Base-by-base conservation (phyloP, 192 early-diverging fungal genomes). In the Funneliformis mosseae region DNA sequence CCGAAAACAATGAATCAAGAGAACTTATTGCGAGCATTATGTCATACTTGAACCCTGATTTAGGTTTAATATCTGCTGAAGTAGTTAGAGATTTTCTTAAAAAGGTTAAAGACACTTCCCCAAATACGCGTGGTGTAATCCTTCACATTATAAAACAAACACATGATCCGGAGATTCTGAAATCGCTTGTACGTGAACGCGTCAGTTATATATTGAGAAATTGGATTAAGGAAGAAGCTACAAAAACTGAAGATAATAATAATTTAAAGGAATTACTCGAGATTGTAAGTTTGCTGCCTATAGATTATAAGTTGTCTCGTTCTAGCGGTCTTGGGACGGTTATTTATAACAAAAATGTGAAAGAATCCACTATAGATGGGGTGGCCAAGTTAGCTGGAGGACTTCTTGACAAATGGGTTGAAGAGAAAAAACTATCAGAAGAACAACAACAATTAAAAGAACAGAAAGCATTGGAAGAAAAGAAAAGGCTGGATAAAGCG, bases 21-120 rank as follows among this genome's bases (percentile, higher is more conserved):
- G 38, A 70, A 45, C n/a, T 70, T n/a, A 70, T 70, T 9, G 68
- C 33, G 21, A 70, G 38, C n/a, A 70, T 70, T n/a, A 70, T 70
- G 68, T 21, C 68, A 39, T 70, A 70, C 39, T 43, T 70, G n/a
- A 70, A 70, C 8, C n/a, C 28, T n/a, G 68, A 70, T 23, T 41
- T 70, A 8, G 68, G 68, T 3, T 42, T 70, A 42, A 70, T 70
- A 5, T 70, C 68, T 43, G n/a, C 68, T 23, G 38, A 70, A 0
- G 68, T 70, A 10, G 68, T 70, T n/a, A n/a, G 23, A 43, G 68
- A 70, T 41, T 70, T 70, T 42, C 68, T 70, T 70, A 33, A 43
- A n/a, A 70, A 70, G 41, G 68, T 70, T n/a, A 70, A 70, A 70
- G 68, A 70, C n/a, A 42, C 68, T 70, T 41, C 68, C 4, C 39